Evolutionary conservation across 225 moss, liverwort and hornwort genomes (phyloP), one percentile per base, ranked within the genome.

Genomic region (Marchantia paleacea): DNA sequence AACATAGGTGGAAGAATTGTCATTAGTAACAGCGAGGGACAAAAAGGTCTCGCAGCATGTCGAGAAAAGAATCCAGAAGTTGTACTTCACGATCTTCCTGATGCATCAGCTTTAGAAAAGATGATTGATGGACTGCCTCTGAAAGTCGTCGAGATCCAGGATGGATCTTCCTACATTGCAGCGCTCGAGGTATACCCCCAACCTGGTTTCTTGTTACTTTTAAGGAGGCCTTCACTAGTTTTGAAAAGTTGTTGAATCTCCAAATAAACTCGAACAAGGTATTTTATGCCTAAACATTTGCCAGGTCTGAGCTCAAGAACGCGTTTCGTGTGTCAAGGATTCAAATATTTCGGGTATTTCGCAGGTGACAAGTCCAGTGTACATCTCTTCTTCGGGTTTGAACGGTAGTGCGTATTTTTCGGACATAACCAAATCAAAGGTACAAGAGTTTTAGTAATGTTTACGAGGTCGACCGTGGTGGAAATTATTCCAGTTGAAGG

Each of bases 1-100:
- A 69, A 52, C 79, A 61, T 89, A 95, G 95, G 93, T 78, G 86
- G 86, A 64, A 91, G 88, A 84, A 89, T 95, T 72, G 88, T 93
- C 51, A 91, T 95, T 80, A 86, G 86, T 69, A 84, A 88, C 79
- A 76, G 73, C 55, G 77, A 84, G 18, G 89, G 95, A 19, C 92
- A 75, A 53, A 76, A 89, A 10, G 79, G 84, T 55, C 52, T 92
- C 75, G 83, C 73, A 65, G 82, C 51, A 10, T 82, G 77, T 77
- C 87, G 77, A 72, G 78, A 88, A 63, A 81, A 78, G 82, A 89
- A 92, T 62, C 92, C 90, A 20, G 85, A 87, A 72, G 85, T 89
- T 83, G 82, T 91, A 30, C 83, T 91, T 47, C 92, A 85, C 60
- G 84, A 88, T 78, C 87, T 92, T 80, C 93, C 91, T 76, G 88